Base-by-base conservation (phyloP, 192 early-diverging fungal species). In the Kappamyces sp. region DNA sequence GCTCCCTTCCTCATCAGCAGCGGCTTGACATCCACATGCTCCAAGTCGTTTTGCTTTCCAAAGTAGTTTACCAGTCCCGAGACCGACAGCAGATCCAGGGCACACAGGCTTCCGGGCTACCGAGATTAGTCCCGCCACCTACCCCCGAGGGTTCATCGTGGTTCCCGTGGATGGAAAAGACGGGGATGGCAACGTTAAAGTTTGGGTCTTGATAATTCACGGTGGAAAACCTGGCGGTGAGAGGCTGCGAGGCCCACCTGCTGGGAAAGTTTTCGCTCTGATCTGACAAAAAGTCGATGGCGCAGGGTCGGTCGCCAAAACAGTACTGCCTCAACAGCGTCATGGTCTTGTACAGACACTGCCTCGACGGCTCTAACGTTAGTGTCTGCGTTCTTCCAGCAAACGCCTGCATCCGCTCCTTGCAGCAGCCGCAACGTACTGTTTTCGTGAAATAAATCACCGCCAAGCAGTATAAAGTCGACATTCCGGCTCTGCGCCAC, bases 81-180 rank as follows among this genome's bases (percentile, higher is more conserved):
- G 2, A 81, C 82, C 2, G 83, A 75, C 6, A 98, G 74, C 37
- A 92, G 60, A 63, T 96, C 90, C 49, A 96, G 75, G 0, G 92
- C 90, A 47, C 86, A 88, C 31, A 93, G 65, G 61, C 85, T 85
- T 40, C 89, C 89, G 43, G 89, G 84, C 70, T 83, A 54, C 9
- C 15, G 36, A 23, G 5, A 51, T 3, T 13, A n/a, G 41, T 10
- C 1, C 7, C n/a, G 10, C 40, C 7, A 36, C 58, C 23, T 64
- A 78, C 78, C 12, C 91, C 93, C 8, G 84, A 77, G 12, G 94
- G 94, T 67, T 95, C 92, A 60, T 98, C 94, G 62, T 98, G 94
- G 72, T 98, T 98, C 0, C 94, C 94, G 66, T 98, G 94, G 51
- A 98, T 98, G 0, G 91, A 88, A 63, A 96, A 98, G 0, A 98